Percentiles rank a stretch among this genome's conserved stretches.
Evolutionary conservation across 148 eudicot genomes (phyloP).

Genomic region (Cornus suecica): DNA sequence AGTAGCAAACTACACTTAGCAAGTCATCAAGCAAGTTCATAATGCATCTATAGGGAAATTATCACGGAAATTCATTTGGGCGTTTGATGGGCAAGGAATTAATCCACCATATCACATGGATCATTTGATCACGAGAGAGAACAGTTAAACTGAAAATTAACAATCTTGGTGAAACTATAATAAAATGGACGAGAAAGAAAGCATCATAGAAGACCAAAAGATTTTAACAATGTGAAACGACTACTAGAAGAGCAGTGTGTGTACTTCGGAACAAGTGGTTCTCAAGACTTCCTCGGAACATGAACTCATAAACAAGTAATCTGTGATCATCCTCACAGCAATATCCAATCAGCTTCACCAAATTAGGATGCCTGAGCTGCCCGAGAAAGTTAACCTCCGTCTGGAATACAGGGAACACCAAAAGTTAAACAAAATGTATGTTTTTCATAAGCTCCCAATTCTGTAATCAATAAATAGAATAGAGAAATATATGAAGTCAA

Average conservation of each 20-base stretch:
- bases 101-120: not conserved
- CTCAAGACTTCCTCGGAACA: constrained; percentile 95
- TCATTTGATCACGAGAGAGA: not conserved
- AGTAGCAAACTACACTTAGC: too few relatives aligned
- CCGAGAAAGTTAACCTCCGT: constrained; percentile 96
- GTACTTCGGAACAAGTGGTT: constrained; percentile 93
- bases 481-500: not conserved
- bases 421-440: constrained; percentile 1
- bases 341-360: constrained; percentile 90
- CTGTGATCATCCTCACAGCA: constrained; percentile 97
- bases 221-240: not conserved
- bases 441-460: not conserved
- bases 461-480: not conserved
- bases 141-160: not conserved
- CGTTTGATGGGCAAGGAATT: not conserved
- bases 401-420: constrained; percentile 28
- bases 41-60: too few relatives aligned
- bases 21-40: too few relatives aligned
- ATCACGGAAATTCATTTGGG: too few relatives aligned
- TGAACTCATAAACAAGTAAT: constrained; percentile 88
- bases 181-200: constrained; percentile 7
- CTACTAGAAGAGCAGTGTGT: constrained; percentile 17
- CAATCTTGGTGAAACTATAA: not conserved
- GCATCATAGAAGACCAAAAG: not conserved
- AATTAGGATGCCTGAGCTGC: constrained; percentile 86